Evolutionary conservation across 2,329 filamentous ascomycete species (phyloP).

Genomic region (Ophidiomyces ophidiicola): DNA sequence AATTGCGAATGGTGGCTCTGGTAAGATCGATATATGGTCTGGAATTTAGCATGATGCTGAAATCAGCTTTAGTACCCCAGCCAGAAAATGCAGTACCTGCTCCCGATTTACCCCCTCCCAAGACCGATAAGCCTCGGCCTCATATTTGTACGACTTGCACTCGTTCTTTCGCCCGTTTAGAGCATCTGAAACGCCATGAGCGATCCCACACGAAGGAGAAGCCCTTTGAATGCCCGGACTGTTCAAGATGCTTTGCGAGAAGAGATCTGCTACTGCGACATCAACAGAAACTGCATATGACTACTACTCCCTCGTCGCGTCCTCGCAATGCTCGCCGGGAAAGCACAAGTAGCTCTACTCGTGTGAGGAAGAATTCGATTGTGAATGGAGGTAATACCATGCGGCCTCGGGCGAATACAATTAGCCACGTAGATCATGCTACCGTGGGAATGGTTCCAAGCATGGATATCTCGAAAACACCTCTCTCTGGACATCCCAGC

Average conservation of each 20-base stretch:
- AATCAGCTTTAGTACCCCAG: slow-evolving; percentile 13
- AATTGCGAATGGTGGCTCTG: slow-evolving; percentile 27
- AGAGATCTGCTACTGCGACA: slow-evolving; percentile 84
- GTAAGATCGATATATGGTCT: slow-evolving; percentile 22
- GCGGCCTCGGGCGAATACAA: slow-evolving; percentile 87
- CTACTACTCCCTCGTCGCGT: slow-evolving; percentile 72
- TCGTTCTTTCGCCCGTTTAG: slow-evolving; percentile 83
- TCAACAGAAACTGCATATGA: slow-evolving; percentile 97
- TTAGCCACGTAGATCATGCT: slow-evolving; percentile 76
- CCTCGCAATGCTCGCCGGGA: slow-evolving; percentile 74
- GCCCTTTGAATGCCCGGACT: slow-evolving; percentile 94
- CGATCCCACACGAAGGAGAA: slow-evolving; percentile 98
- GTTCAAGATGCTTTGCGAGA: slow-evolving; percentile 84
- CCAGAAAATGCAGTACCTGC: slow-evolving; percentile 5
- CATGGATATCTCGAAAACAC: slow-evolving; percentile 20
- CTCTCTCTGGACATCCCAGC: slow-evolving; percentile 46
- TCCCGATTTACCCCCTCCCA: slow-evolving; percentile 40
- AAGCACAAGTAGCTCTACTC: slow-evolving; percentile 62
- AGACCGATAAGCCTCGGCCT: slow-evolving; percentile 93
- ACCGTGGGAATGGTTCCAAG: slow-evolving; percentile 52
- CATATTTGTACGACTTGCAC: slow-evolving; percentile 87
- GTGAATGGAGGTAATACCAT: slow-evolving; percentile 51
- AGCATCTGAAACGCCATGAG: slow-evolving; percentile 95
- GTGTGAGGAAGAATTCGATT: slow-evolving; percentile 86
- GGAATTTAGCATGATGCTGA: slow-evolving; percentile 9